phyloP scores from a whole-genome alignment of 768 basidiomycete genomes.

The Roridomyces roridus region DNA sequence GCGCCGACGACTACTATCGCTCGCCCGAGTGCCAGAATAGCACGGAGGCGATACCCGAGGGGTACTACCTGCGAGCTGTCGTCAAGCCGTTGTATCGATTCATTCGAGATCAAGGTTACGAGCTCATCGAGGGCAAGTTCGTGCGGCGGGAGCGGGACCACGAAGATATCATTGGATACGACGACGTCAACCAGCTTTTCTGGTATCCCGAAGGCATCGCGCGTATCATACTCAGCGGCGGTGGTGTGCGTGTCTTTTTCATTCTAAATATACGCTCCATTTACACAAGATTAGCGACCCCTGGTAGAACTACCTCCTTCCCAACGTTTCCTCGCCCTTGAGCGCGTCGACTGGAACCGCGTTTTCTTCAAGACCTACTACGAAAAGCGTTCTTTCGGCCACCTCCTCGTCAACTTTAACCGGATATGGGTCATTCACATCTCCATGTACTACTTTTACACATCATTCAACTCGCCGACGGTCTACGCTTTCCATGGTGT shows the following conservation, averaged over 20 bases:
- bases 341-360: constrained; percentile 94
- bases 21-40: constrained; percentile 97
- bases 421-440: constrained; percentile 99
- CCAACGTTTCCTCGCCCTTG: constrained; percentile 96
- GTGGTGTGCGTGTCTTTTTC: constrained; percentile 70
- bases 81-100: constrained; percentile 95
- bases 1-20: constrained; percentile 99
- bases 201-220: constrained; percentile 99
- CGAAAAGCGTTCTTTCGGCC: constrained; percentile 96
- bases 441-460: constrained; percentile 95
- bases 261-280: constrained; percentile 4
- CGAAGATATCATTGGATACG: constrained; percentile 94
- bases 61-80: constrained; percentile 90
- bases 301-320: constrained; percentile 91
- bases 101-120: constrained; percentile 97
- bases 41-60: constrained; percentile 91
- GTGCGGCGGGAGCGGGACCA: constrained; percentile 94
- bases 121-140: constrained; percentile 94
- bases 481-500: constrained; percentile 71
- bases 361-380: constrained; percentile 99
- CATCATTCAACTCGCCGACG: constrained; percentile 89
- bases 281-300: constrained; percentile 61
- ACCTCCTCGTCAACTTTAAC: constrained; percentile 99
- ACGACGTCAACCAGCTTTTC: constrained; percentile 98
- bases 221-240: constrained; percentile 86